Evolutionary conservation across 495 filamentous ascomycete genomes (phyloP).

Genomic region (Lophiotrema nucula): DNA sequence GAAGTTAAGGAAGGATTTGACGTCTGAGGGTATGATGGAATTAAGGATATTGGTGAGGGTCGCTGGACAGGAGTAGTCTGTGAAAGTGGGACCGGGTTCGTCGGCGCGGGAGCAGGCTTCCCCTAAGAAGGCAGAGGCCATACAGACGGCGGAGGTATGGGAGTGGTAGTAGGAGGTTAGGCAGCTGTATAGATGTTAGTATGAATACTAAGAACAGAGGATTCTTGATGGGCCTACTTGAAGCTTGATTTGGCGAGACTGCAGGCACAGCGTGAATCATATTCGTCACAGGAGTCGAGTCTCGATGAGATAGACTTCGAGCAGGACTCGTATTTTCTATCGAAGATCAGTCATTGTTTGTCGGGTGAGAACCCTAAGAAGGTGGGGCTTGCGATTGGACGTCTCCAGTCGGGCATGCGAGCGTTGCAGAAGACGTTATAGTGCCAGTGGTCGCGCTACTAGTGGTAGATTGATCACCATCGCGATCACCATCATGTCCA

Average conservation of each 20-base stretch:
- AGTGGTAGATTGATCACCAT: neutral
- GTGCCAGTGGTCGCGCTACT: neutral
- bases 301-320: slow-evolving; percentile 6
- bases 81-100: slow-evolving; percentile 5
- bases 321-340: slow-evolving; percentile 19
- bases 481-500: neutral
- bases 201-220: neutral
- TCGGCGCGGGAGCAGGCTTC: neutral
- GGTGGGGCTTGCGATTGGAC: neutral
- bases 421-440: slow-evolving; percentile 8
- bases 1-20: neutral
- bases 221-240: neutral
- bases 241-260: slow-evolving; percentile 16
- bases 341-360: neutral
- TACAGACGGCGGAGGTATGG: slow-evolving; percentile 10
- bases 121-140: neutral
- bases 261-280: slow-evolving; percentile 15
- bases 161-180: slow-evolving; percentile 19
- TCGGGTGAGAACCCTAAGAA: neutral
- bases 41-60: neutral
- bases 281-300: slow-evolving; percentile 8
- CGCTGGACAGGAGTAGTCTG: slow-evolving; percentile 4
- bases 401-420: slow-evolving; percentile 15
- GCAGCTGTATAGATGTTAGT: slow-evolving; percentile 1
- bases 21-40: slow-evolving; percentile 6